Conservation (phyloP, 305 asterid species). For the Fraxinus sp. region DNA sequence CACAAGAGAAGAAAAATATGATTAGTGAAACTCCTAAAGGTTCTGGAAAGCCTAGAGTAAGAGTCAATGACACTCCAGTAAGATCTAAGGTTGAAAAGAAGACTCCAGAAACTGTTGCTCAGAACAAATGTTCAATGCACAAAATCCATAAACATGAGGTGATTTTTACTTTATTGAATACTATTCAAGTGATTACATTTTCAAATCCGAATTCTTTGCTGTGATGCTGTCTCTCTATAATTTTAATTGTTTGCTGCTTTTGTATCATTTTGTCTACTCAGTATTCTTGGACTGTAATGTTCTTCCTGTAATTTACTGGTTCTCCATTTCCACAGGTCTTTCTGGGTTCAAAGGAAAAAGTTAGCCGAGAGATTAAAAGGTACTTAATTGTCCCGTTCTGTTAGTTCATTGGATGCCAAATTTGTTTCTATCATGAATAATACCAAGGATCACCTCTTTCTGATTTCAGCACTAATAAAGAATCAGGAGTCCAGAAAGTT, state of each 20-base stretch:
- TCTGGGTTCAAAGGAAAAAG: constrained; percentile 33
- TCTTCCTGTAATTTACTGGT: constrained; percentile 9
- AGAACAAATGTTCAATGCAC: constrained; percentile 23
- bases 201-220: neutral
- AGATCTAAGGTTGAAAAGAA: constrained; percentile 27
- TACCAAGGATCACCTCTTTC: neutral
- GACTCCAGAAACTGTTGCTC: constrained; percentile 23
- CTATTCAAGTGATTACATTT: neutral
- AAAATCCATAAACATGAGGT: constrained; percentile 48
- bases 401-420: neutral
- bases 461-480: constrained; percentile 37
- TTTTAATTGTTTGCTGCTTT: neutral
- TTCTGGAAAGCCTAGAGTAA: constrained; percentile 28
- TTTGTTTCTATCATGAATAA: neutral
- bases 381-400: constrained; percentile 18
- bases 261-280: neutral
- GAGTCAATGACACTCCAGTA: constrained; percentile 20
- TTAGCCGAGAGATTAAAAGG: constrained; percentile 43
- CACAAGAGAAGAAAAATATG: constrained; percentile 29
- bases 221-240: neutral
- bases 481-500: constrained; percentile 28
- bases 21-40: constrained; percentile 28
- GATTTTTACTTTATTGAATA: constrained; percentile 4
- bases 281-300: neutral
- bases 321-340: constrained; percentile 29